Evolutionary conservation across 495 filamentous ascomycete species (phyloP).

Genomic region (Aspergillus avenaceus): DNA sequence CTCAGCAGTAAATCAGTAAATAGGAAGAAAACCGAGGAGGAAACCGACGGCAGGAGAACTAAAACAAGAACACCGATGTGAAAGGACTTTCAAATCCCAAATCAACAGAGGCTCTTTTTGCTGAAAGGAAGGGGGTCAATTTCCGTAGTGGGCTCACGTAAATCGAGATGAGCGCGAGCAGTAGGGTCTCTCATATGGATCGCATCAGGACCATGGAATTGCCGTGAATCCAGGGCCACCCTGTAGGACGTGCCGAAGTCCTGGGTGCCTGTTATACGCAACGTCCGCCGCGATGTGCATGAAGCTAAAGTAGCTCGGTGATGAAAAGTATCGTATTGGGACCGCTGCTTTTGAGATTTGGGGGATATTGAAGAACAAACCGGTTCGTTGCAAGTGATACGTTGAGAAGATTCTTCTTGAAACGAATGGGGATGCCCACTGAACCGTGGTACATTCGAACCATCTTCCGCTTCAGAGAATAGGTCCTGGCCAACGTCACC

Average conservation of each 20-base stretch:
- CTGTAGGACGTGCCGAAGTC: not conserved
- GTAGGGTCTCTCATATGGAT: not conserved
- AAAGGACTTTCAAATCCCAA: not conserved
- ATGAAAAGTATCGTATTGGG: not conserved
- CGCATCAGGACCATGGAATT: slow-evolving; percentile 6
- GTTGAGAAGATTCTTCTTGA: not conserved
- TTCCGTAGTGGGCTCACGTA: not conserved
- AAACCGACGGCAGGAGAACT: not conserved
- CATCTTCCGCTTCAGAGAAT: slow-evolving; percentile 18
- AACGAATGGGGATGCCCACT: not conserved
- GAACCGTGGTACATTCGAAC: not conserved
- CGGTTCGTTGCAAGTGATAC: not conserved
- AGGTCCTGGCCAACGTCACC: slow-evolving; percentile 19
- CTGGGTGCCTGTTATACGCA: not conserved
- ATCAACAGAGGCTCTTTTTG: not conserved
- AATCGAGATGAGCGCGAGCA: not conserved
- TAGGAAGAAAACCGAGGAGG: not conserved
- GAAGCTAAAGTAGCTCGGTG: not conserved
- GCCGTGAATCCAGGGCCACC: slow-evolving; percentile 1
- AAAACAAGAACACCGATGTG: not conserved
- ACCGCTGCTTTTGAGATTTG: not conserved
- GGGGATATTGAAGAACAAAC: not conserved
- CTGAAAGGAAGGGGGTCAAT: not conserved
- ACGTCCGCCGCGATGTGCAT: not conserved
- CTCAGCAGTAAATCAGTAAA: too few relatives aligned